These are phyloP conservation scores for Botryotinia narcissicola DNA, from an alignment of 2,329 filamentous ascomycete species.

Conservation along the genomic window DNA sequence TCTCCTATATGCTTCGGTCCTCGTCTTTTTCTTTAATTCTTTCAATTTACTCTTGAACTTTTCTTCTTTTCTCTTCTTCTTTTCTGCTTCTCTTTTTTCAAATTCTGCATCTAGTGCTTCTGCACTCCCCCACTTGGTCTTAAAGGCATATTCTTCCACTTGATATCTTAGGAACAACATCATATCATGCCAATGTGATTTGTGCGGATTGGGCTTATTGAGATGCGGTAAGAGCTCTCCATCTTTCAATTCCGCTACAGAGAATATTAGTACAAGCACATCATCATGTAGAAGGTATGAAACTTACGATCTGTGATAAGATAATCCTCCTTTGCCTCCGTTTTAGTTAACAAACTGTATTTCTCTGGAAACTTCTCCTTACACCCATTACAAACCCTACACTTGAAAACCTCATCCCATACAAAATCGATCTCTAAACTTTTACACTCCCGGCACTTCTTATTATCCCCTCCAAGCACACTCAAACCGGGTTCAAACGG, in stretches of 20 bases:
- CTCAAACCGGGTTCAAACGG: constrained; percentile 90
- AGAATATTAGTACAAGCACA: constrained; percentile 16
- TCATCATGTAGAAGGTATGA: neutral
- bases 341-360: constrained; percentile 94
- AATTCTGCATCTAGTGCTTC: constrained; percentile 89
- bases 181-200: constrained; percentile 97
- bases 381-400: constrained; percentile 74
- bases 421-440: constrained; percentile 90
- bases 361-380: constrained; percentile 90
- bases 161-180: constrained; percentile 94
- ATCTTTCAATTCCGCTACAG: constrained; percentile 83
- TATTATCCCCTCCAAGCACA: constrained; percentile 62
- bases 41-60: constrained; percentile 88
- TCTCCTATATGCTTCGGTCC: constrained; percentile 83
- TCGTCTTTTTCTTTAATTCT: constrained; percentile 88
- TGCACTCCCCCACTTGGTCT: constrained; percentile 83
- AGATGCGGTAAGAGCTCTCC: constrained; percentile 82
- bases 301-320: constrained; percentile 82
- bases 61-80: constrained; percentile 81
- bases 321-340: constrained; percentile 93
- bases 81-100: constrained; percentile 71
- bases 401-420: constrained; percentile 81
- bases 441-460: constrained; percentile 79
- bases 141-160: constrained; percentile 90
- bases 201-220: constrained; percentile 89